These are phyloP conservation scores for Boeremia exigua DNA, from an alignment of 2,329 filamentous ascomycete genomes.

Conservation along the genomic window DNA sequence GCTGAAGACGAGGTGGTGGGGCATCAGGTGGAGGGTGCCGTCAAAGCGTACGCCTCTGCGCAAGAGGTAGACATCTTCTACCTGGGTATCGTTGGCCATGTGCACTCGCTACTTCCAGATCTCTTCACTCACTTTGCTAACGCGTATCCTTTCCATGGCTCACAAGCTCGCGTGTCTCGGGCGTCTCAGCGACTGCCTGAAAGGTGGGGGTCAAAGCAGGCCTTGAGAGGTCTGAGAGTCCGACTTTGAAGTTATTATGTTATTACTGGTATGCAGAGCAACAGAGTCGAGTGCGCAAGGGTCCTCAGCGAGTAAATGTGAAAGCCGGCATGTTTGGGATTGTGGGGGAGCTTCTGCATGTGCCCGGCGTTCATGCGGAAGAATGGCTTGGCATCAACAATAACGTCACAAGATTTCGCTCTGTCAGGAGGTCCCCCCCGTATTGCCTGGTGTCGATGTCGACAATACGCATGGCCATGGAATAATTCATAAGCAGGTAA, in stretches of 20 bases:
- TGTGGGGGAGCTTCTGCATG: slow-evolving; percentile 14
- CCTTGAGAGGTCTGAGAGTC: neutral
- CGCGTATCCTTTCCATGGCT: slow-evolving; percentile 55
- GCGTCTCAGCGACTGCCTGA: slow-evolving; percentile 14
- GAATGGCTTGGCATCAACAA: slow-evolving; percentile 13
- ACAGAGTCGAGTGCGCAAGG: neutral
- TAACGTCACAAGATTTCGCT: slow-evolving; percentile 11
- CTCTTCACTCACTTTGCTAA: slow-evolving; percentile 49
- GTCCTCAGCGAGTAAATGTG: neutral
- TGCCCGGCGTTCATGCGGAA: slow-evolving; percentile 12
- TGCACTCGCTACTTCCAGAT: neutral
- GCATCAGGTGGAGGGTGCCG: slow-evolving; percentile 67
- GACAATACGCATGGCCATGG: neutral
- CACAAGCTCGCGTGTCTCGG: slow-evolving; percentile 12
- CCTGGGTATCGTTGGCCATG: slow-evolving; percentile 46
- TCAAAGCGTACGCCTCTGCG: slow-evolving; percentile 62
- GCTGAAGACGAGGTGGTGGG: slow-evolving; percentile 70
- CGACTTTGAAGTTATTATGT: neutral
- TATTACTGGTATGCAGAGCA: neutral
- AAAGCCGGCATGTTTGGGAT: slow-evolving; percentile 7
- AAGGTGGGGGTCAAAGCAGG: slow-evolving; percentile 1
- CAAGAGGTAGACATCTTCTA: slow-evolving; percentile 67
- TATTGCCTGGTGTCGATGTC: neutral
- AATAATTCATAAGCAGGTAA: neutral
- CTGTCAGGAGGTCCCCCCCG: no score